Percentiles rank a stretch among this genome's conserved stretches.
phyloP scores from a whole-genome alignment of 2,329 filamentous ascomycete genomes.

The Aspergillus oerlinghausenensis region DNA sequence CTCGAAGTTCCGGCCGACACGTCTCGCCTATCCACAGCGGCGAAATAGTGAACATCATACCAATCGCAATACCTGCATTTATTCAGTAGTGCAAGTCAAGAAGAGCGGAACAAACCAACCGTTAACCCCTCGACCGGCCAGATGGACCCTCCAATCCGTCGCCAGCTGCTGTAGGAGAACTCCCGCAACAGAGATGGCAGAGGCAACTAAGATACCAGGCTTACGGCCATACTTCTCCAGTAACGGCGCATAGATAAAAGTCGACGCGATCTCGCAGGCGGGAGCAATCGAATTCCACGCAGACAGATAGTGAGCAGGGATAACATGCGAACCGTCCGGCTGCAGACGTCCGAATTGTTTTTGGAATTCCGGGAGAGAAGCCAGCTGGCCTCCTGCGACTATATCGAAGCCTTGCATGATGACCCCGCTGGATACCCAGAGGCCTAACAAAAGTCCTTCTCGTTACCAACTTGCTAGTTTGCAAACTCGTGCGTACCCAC shows the following conservation, averaged over 20 bases:
- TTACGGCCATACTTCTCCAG: slow-evolving; percentile 32
- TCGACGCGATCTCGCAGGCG: slow-evolving; percentile 2
- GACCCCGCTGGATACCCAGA: too few relatives aligned
- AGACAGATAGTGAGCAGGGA: slow-evolving; percentile 23
- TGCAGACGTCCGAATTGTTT: too few relatives aligned
- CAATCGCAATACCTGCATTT: slow-evolving; percentile 26
- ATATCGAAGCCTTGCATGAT: too few relatives aligned
- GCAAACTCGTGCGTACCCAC: too few relatives aligned
- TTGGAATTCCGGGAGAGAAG: too few relatives aligned
- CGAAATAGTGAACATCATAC: slow-evolving; percentile 35
- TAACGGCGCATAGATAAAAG: slow-evolving; percentile 22
- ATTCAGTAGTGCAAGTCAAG: too few relatives aligned
- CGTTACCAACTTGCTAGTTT: too few relatives aligned
- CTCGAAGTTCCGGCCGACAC: slow-evolving; percentile 33
- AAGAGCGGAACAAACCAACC: background rate
- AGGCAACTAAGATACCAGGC: slow-evolving; percentile 22
- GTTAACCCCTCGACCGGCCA: slow-evolving; percentile 20
- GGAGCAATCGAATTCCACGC: slow-evolving; percentile 29
- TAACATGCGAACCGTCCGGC: too few relatives aligned
- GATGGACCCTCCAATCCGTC: slow-evolving; percentile 23
- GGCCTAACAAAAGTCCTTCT: too few relatives aligned
- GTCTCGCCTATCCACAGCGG: slow-evolving; percentile 39
- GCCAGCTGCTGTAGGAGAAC: slow-evolving; percentile 28
- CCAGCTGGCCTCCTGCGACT: too few relatives aligned
- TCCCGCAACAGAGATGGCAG: slow-evolving; percentile 22